Percentiles rank a stretch among this genome's conserved stretches.
These are phyloP conservation scores for Xanthoconium purpureum DNA, from an alignment of 768 basidiomycete species.

Conservation along the genomic window DNA sequence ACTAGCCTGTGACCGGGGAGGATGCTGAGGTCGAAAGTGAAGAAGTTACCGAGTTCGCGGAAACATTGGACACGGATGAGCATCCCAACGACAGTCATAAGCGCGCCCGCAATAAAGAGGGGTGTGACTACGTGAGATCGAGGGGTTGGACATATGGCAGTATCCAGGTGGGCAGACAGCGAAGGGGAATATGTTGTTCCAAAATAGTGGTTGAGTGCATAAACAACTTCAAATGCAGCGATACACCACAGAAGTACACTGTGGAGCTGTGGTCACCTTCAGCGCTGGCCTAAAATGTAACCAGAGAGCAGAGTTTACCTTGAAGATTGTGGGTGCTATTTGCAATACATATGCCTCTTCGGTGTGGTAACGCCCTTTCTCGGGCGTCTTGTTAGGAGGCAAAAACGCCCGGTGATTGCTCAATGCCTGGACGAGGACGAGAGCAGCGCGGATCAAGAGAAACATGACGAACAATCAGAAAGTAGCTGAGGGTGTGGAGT, in stretches of 20 bases:
- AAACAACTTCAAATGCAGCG: conserved; percentile 49
- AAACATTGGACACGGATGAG: conserved; percentile 54
- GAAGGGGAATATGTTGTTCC: conserved; percentile 33
- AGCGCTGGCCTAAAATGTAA: not conserved
- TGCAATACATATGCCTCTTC: conserved; percentile 50
- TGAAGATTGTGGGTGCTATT: conserved; percentile 56
- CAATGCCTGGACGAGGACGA: conserved; percentile 48
- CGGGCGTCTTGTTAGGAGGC: conserved; percentile 54
- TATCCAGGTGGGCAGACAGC: conserved; percentile 32
- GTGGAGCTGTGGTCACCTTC: conserved; percentile 40
- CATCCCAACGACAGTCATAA: conserved; percentile 42
- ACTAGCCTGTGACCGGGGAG: conserved; percentile 51
- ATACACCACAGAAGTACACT: conserved; percentile 48
- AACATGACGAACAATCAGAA: conserved; percentile 38
- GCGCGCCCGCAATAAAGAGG: conserved; percentile 44
- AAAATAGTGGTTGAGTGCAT: conserved; percentile 33
- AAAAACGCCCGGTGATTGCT: conserved; percentile 52
- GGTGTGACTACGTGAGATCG: conserved; percentile 35
- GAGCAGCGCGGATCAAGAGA: conserved; percentile 39
- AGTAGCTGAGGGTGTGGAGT: not conserved
- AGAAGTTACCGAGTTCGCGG: conserved; percentile 49
- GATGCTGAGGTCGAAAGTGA: conserved; percentile 59
- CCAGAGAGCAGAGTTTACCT: conserved; percentile 33
- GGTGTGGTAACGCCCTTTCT: conserved; percentile 51
- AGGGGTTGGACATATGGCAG: conserved; percentile 31